Base-by-base conservation (phyloP, 2,329 filamentous ascomycete genomes). In the Xylariaceae sp. region DNA sequence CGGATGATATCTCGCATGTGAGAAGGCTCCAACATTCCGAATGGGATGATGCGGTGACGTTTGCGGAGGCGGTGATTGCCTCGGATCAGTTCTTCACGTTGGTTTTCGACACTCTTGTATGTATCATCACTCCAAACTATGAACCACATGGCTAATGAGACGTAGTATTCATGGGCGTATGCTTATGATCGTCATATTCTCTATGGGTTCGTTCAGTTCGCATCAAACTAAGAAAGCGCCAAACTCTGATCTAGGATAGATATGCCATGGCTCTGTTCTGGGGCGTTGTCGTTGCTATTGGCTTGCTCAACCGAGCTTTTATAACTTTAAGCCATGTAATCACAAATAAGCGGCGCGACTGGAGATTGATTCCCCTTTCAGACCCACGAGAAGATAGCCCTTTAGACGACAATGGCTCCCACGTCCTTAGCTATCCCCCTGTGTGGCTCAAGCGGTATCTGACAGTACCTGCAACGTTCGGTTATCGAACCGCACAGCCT, bases 401-500 rank as follows among this genome's bases (percentile, higher is more conserved):
- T n/a, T 19, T 32, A 18, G 50, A 37, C 40, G 18, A 19, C 16
- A 51, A 52, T 23, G 32, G 21, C 7, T 7, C 29, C 9, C 20
- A 16, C 16, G 41, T 26, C 16, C 44, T 10, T 18, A 40, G 29
- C 18, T 48, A 46, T 21, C 46, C 48, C 1, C 52, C 48, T 19
- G 45, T 61, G 0, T 75, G 74, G 71, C 29, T 74, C 16, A 68
- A 72, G 42, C 67, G 69, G 26, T 68, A 70, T 2, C 44, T 79
- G 0, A 65, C 69, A 0, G 56, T 77, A 0, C 77, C 78, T 0
- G 77, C 78, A 0, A 74, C 77, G 0, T 79, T 80, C 45, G 78
- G 79, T 0, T 67, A 74, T 32, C 69, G 70, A 16, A 76, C 72
- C 49, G 72, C 77, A 0, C 75, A 79, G 41, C 75, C 76, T 20